Evolutionary conservation across 1,139 yeast genomes (phyloP), one percentile per base, ranked within the genome.

Genomic region (Maudiozyma humilis): DNA sequence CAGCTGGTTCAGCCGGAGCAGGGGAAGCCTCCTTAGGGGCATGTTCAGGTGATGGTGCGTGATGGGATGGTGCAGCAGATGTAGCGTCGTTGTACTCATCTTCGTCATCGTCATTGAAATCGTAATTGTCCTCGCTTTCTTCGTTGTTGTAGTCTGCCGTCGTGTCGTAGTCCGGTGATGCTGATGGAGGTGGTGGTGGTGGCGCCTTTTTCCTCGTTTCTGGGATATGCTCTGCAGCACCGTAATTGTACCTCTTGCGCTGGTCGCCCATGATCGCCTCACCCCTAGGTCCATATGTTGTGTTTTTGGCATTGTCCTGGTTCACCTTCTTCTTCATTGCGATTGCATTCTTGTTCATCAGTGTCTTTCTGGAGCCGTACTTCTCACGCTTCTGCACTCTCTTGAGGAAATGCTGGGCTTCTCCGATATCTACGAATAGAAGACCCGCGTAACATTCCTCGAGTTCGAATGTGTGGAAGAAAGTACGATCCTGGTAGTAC

Each of bases 361-460:
- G 71, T 0, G 98, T 91, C 47, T 82, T 85, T 64, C 83, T 87
- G 20, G 94, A 82, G 0, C 84, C 97, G 62, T 87, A 79, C 63
- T 87, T 89, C 46, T 79, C 80, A 49, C 91, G 75, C 43, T 73
- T 68, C n/a, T 78, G 71, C 2, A 91, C 91, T 47, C 87, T 69
- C 61, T 88, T 87, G 62, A 68, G 71, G 68, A 91, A 86, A 60
- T 82, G 93, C 2, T 87, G 67, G 0, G 98, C 98, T 54, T 91
- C 98, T 43, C 71, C 72, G 44, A 87, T 78, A 65, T 89, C 96
- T 55, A 89, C 96, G 64, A 91, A 91, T 43, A 91, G 66, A 18
- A 91, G 69, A 0, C 97, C 98, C n/a, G 80, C 89, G 47, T 73
- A 73, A 60, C 96, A 89, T 20, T 86, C 94, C 56, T 91, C 97